Conservation (phyloP, 495 filamentous ascomycete genomes). For the Astrothelium macrocarpum region DNA sequence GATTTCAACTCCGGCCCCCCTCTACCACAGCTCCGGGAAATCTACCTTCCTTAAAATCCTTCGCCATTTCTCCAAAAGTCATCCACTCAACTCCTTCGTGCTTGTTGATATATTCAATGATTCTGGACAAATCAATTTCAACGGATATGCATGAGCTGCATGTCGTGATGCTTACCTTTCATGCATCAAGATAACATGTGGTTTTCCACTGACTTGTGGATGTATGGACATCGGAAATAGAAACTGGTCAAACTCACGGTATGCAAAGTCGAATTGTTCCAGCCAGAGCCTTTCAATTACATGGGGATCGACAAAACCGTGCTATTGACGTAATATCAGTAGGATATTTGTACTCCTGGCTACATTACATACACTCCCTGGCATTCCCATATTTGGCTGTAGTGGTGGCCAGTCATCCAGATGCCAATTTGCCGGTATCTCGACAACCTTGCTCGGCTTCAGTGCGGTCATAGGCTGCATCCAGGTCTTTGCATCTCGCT, state of each 20-base stretch:
- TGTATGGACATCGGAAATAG: slow-evolving; percentile 64
- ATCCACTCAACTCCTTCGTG: slow-evolving; percentile 70
- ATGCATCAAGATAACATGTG: slow-evolving; percentile 60
- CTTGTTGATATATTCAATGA: slow-evolving; percentile 64
- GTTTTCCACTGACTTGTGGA: slow-evolving; percentile 57
- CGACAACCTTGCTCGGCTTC: slow-evolving; percentile 47
- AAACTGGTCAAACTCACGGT: slow-evolving; percentile 60
- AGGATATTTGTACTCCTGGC: background rate
- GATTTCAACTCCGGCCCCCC: background rate
- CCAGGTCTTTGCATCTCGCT: slow-evolving; percentile 51
- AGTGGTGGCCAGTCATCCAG: slow-evolving; percentile 52
- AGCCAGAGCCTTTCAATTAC: slow-evolving; percentile 30
- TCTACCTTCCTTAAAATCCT: slow-evolving; percentile 48
- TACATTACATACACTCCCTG: slow-evolving; percentile 7
- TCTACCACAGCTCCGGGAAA: slow-evolving; percentile 23
- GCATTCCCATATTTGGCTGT: slow-evolving; percentile 20
- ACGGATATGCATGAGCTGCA: slow-evolving; percentile 24
- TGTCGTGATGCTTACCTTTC: slow-evolving; percentile 38
- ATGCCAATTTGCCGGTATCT: slow-evolving; percentile 61
- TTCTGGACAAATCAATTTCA: slow-evolving; percentile 24
- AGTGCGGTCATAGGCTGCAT: slow-evolving; percentile 54
- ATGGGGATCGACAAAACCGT: slow-evolving; percentile 45
- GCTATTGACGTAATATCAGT: slow-evolving; percentile 6
- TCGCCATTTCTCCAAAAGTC: slow-evolving; percentile 59
- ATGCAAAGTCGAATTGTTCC: slow-evolving; percentile 64